A percentile compares a stretch with the other conserved stretches of the same genome.
phyloP scores from a whole-genome alignment of 441 rosid genomes.

The Euphorbia corollata region DNA sequence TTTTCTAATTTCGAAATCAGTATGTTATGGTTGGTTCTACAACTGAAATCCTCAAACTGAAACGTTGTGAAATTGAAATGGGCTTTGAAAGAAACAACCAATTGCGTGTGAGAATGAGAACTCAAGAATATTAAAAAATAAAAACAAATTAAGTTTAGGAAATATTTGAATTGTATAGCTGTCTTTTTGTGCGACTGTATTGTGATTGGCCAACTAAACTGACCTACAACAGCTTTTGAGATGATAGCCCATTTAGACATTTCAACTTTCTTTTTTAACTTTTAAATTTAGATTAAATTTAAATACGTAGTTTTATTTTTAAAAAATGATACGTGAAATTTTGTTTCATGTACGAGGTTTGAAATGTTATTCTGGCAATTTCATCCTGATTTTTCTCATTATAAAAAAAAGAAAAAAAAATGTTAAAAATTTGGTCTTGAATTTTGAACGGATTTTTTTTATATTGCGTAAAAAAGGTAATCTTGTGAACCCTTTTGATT shows the following conservation, averaged over 20 bases:
- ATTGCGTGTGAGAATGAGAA: conserved; percentile 2
- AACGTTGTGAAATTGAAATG: neutral
- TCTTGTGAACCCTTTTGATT: too few species aligned
- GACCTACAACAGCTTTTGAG: neutral
- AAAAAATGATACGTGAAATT: too few species aligned
- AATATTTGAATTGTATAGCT: neutral
- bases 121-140: neutral
- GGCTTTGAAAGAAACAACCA: neutral
- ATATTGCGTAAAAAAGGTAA: too few species aligned
- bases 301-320: too few species aligned
- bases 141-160: neutral
- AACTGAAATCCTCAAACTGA: neutral
- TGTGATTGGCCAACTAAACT: neutral
- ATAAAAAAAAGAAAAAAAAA: too few species aligned
- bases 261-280: too few species aligned
- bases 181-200: neutral
- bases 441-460: conserved; percentile 25
- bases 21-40: conserved; percentile 5
- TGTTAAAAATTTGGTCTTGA: too few species aligned
- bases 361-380: too few species aligned
- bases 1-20: neutral
- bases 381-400: too few species aligned
- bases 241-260: too few species aligned
- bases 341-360: too few species aligned
- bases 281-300: too few species aligned